Evolutionary conservation across 139 green algal genomes (phyloP).

Genomic region (Mychonastes homosphaera): DNA sequence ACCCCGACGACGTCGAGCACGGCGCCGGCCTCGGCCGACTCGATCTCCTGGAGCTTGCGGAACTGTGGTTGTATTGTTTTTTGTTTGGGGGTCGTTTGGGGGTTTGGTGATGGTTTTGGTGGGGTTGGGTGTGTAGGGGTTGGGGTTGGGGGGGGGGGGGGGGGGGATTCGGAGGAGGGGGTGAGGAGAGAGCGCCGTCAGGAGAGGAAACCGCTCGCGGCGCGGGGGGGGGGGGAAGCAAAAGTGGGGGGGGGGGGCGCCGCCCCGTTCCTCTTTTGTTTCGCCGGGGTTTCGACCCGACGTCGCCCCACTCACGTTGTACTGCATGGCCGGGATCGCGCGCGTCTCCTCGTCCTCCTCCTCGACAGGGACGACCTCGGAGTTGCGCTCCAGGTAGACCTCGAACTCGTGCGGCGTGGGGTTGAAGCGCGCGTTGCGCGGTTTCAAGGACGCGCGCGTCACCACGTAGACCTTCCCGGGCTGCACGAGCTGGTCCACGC

Average conservation of each 20-base stretch:
- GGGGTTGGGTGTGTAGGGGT: no score
- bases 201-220: no score
- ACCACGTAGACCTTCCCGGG: constrained; percentile 69
- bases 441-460: constrained; percentile 65
- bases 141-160: no score
- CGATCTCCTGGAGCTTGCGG: constrained; percentile 61
- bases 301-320: constrained; percentile 60
- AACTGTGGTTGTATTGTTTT: constrained; percentile 71
- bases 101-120: no score
- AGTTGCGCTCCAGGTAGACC: constrained; percentile 70
- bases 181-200: no score
- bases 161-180: no score
- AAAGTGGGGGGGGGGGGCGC: no score
- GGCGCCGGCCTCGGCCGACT: constrained; percentile 40
- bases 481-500: constrained; percentile 34
- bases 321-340: constrained; percentile 56
- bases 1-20: constrained; percentile 85
- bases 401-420: constrained; percentile 69
- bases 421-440: constrained; percentile 19
- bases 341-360: constrained; percentile 41
- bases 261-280: no score
- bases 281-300: no score
- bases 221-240: no score
- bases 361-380: constrained; percentile 28
- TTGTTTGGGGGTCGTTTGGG: no score